Evolutionary conservation across 1,284 basidiomycete genomes (phyloP).

Genomic region (Exobasidium cylindrosporum): DNA sequence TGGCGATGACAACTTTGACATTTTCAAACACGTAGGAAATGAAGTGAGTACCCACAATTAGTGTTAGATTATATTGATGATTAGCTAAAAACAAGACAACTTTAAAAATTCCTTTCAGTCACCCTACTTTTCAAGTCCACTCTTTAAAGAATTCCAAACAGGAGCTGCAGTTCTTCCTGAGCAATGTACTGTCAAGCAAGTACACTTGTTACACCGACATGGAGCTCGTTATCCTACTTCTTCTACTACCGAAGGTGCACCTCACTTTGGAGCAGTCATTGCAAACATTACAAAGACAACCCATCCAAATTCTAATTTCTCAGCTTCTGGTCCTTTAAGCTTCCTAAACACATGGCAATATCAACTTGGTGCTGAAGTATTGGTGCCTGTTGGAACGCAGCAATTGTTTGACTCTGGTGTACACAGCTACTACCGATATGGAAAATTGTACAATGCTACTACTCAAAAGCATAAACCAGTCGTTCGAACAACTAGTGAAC

Average conservation of each 20-base stretch:
- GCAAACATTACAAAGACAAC: constrained; percentile 20
- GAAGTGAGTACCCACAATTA: too few relatives aligned
- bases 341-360: constrained; percentile 45
- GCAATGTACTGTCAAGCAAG: constrained; percentile 31
- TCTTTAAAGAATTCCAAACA: constrained; percentile 28
- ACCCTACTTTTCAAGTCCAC: constrained; percentile 34
- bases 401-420: constrained; percentile 30
- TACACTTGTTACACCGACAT: constrained; percentile 33
- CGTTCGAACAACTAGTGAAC: constrained; percentile 55
- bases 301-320: constrained; percentile 27
- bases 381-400: constrained; percentile 44
- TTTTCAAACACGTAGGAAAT: background rate
- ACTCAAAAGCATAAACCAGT: constrained; percentile 41
- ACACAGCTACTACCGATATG: constrained; percentile 10
- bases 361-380: constrained; percentile 46
- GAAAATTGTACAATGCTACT: constrained; percentile 25
- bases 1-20: background rate
- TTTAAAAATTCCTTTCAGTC: constrained; percentile 39
- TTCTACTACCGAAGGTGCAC: constrained; percentile 34
- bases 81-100: too few relatives aligned
- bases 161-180: constrained; percentile 21
- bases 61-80: too few relatives aligned
- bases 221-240: constrained; percentile 24
- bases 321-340: constrained; percentile 36
- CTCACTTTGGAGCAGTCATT: constrained; percentile 23